Evolutionary conservation across 2,329 filamentous ascomycete genomes (phyloP).

Genomic region (Exophiala oligosperma): DNA sequence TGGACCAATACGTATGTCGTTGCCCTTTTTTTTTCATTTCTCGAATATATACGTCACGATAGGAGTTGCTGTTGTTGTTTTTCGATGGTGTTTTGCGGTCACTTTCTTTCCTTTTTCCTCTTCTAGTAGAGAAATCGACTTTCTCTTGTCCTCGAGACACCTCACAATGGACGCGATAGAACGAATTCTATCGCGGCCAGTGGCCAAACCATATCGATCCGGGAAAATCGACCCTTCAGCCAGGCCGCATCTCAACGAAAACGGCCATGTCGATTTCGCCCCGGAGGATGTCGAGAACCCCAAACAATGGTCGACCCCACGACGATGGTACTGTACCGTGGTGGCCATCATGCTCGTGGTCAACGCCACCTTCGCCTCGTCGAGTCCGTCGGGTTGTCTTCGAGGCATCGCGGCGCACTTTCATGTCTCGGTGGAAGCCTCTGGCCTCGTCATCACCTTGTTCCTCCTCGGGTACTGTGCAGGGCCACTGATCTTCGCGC

Average conservation of each 20-base stretch:
- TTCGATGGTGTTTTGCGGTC: neutral
- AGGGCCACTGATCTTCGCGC: slow-evolving; percentile 64
- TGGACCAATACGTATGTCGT: no score
- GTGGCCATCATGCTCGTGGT: slow-evolving; percentile 48
- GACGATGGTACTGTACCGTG: slow-evolving; percentile 44
- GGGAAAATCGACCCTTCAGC: slow-evolving; percentile 37
- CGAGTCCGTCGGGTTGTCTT: slow-evolving; percentile 41
- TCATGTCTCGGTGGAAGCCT: slow-evolving; percentile 48
- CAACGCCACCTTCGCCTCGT: slow-evolving; percentile 57
- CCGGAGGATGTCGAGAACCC: slow-evolving; percentile 51
- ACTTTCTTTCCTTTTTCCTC: neutral
- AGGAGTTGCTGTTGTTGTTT: neutral
- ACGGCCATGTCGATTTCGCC: slow-evolving; percentile 54
- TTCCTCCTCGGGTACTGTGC: slow-evolving; percentile 66
- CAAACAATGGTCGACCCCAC: slow-evolving; percentile 40
- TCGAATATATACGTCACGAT: neutral
- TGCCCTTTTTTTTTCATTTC: neutral
- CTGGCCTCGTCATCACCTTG: slow-evolving; percentile 60
- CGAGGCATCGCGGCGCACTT: slow-evolving; percentile 47
- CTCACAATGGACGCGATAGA: slow-evolving; percentile 41
- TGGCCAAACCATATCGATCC: slow-evolving; percentile 55
- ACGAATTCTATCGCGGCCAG: slow-evolving; percentile 51
- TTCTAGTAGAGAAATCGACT: neutral
- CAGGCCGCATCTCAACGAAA: slow-evolving; percentile 47
- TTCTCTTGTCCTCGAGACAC: neutral